Conservation (phyloP, 805 yeast species). For the Candida taoyuanica region DNA sequence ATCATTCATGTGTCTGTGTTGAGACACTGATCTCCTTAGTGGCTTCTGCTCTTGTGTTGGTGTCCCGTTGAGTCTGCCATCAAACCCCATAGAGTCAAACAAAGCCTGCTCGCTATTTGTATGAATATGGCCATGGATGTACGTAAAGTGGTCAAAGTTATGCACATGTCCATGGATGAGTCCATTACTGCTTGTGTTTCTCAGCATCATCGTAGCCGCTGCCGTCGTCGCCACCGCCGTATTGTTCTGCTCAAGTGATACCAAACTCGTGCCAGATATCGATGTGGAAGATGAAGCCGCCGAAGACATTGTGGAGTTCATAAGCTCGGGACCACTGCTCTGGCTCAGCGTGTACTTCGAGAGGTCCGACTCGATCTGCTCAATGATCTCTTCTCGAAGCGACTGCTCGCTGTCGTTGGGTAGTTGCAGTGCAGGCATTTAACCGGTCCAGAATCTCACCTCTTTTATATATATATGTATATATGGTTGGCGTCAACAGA, state of each 20-base stretch:
- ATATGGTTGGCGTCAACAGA: too few species aligned
- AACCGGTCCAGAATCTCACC: too few species aligned
- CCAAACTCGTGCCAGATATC: too few species aligned
- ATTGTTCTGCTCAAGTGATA: neutral
- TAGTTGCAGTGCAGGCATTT: neutral
- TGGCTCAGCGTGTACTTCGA: slow-evolving; percentile 12
- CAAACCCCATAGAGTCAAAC: neutral
- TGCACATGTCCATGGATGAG: slow-evolving; percentile 67
- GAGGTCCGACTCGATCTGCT: slow-evolving; percentile 12
- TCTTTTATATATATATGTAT: too few species aligned
- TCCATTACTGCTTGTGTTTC: slow-evolving; percentile 29
- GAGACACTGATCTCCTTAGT: slow-evolving; percentile 6
- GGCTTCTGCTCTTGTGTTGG: neutral
- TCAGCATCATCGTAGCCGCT: neutral
- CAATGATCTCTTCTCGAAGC: neutral
- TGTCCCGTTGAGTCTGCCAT: too few species aligned
- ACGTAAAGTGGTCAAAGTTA: slow-evolving; percentile 55
- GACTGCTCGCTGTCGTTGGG: slow-evolving; percentile 1
- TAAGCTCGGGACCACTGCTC: neutral
- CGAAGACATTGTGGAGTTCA: too few species aligned
- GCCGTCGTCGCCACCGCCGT: neutral
- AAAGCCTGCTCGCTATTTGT: slow-evolving; percentile 28
- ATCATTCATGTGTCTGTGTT: slow-evolving; percentile 22
- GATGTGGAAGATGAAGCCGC: too few species aligned
- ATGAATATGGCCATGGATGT: slow-evolving; percentile 67